Conservation (phyloP, 139 green algal species). For the Chlorella sorokiniana region DNA sequence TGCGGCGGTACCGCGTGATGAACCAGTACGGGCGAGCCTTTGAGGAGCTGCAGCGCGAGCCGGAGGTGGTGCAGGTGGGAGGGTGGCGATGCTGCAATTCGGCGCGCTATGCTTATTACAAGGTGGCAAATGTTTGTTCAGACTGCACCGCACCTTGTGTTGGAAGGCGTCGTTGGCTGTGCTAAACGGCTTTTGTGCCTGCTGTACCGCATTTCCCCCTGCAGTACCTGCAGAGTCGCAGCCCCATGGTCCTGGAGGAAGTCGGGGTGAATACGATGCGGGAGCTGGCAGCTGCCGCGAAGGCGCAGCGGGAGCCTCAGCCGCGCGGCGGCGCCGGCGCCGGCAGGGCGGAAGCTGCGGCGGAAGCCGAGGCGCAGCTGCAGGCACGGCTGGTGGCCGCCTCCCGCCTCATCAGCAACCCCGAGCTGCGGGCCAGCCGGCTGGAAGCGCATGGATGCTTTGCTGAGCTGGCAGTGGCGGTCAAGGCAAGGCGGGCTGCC, state of each 20-base stretch:
- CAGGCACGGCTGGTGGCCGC: neutral
- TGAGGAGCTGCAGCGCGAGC: neutral
- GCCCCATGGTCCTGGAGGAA: neutral
- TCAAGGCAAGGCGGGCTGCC: neutral
- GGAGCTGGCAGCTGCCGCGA: neutral
- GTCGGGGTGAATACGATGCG: slow-evolving; percentile 8
- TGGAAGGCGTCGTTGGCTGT: too few species aligned
- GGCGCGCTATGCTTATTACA: too few species aligned
- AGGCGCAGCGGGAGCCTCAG: too few species aligned
- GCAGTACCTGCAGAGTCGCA: slow-evolving; percentile 14
- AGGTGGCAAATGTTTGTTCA: too few species aligned
- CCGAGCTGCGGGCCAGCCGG: neutral
- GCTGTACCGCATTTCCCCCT: neutral
- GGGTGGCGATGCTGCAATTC: neutral
- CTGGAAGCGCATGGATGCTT: neutral
- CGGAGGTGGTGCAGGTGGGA: neutral
- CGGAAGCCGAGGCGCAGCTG: neutral
- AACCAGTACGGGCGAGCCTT: neutral
- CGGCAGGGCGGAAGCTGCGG: too few species aligned
- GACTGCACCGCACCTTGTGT: too few species aligned
- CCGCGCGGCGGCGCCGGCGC: neutral
- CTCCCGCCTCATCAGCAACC: slow-evolving; percentile 2
- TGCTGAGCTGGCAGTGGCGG: slow-evolving; percentile 4
- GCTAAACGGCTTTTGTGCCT: neutral
- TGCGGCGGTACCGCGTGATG: neutral